phyloP scores from a whole-genome alignment of 148 eudicot species.

The Nepenthes mirabilis region DNA sequence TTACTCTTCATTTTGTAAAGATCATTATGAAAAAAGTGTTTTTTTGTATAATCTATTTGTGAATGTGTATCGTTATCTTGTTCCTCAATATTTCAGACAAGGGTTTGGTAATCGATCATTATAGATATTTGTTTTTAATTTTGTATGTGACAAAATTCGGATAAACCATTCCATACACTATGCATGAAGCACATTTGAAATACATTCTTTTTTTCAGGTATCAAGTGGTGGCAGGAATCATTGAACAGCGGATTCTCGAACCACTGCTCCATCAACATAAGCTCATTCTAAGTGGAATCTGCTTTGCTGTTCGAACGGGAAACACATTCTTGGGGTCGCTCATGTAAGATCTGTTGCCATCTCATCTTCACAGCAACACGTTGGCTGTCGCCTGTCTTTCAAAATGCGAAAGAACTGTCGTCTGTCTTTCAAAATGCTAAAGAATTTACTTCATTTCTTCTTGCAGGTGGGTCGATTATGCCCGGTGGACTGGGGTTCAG shows the following conservation, averaged over 20 bases:
- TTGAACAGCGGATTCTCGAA: conserved; percentile 72
- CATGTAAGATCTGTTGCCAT: conserved; percentile 30
- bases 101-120: no score
- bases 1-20: no score
- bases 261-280: conserved; percentile 74
- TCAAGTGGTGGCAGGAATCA: conserved; percentile 75
- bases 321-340: conserved; percentile 85
- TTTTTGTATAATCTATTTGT: no score
- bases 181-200: neutral
- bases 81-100: no score
- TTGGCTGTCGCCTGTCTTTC: neutral
- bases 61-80: no score
- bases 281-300: conserved; percentile 52
- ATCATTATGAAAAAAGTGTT: no score
- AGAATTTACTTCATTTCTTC: neutral
- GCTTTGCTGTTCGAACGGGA: conserved; percentile 85
- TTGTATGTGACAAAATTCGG: no score
- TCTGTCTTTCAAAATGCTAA: neutral
- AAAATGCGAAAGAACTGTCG: neutral
- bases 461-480: conserved; percentile 91
- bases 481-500: conserved; percentile 79
- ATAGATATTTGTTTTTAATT: no score
- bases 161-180: neutral
- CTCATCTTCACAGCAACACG: no score
- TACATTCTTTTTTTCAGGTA: conserved; percentile 29